Percentiles rank a stretch among this genome's conserved stretches.
These are phyloP conservation scores for Cladosporium sp. DNA, from an alignment of 2,329 filamentous ascomycete genomes.

Conservation along the genomic window DNA sequence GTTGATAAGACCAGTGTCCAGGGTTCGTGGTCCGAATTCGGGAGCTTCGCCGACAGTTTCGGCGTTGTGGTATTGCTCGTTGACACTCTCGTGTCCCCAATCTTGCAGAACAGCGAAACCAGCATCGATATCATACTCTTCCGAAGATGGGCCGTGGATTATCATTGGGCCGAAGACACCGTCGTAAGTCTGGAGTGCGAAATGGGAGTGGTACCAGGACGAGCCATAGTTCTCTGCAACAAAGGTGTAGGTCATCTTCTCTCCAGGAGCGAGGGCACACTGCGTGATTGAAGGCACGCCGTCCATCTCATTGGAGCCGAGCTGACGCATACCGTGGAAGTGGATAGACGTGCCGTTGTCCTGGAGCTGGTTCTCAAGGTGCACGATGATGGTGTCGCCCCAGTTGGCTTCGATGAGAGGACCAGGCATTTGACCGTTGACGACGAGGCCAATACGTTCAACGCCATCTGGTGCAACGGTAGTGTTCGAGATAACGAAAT, in stretches of 20 bases:
- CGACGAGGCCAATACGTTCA: conserved; percentile 34
- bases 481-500: conserved; percentile 39
- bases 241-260: conserved; percentile 32
- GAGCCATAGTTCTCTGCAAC: conserved; percentile 36
- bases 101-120: conserved; percentile 35
- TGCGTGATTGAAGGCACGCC: conserved; percentile 45
- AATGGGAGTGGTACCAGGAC: conserved; percentile 41
- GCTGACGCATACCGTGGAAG: conserved; percentile 45
- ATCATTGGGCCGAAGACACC: conserved; percentile 39
- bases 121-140: conserved; percentile 37
- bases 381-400: conserved; percentile 36
- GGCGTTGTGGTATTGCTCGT: not conserved
- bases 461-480: conserved; percentile 46
- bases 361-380: conserved; percentile 29
- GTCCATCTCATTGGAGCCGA: conserved; percentile 49
- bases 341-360: conserved; percentile 47
- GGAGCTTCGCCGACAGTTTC: conserved; percentile 30
- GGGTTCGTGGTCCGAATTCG: conserved; percentile 29
- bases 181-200: conserved; percentile 37
- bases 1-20: conserved; percentile 44
- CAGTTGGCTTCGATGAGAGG: conserved; percentile 43
- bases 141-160: conserved; percentile 38
- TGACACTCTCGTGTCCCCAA: conserved; percentile 33
- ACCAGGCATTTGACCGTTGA: conserved; percentile 47
- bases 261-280: conserved; percentile 36